Evolutionary conservation across 805 yeast species (phyloP).

Genomic region (Metschnikowia dekortorum): DNA sequence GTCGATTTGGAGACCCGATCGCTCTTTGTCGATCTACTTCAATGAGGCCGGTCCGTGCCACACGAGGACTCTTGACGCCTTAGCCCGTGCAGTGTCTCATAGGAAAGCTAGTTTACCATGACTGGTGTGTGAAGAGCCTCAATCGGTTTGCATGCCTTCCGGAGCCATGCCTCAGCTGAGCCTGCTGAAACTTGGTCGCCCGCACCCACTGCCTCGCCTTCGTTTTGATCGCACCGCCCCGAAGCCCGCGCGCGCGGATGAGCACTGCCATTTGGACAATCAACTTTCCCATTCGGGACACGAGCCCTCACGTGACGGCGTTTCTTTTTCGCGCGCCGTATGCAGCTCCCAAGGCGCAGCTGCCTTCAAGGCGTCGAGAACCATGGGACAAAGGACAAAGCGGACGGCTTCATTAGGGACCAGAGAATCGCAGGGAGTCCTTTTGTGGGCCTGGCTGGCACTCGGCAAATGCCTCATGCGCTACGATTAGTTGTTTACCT

Average conservation of each 20-base stretch:
- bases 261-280: not conserved
- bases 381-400: not conserved
- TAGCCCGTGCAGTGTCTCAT: not conserved
- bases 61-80: not conserved
- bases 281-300: conserved; percentile 1
- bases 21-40: not conserved
- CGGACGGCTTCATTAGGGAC: too few relatives aligned
- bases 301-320: conserved; percentile 7
- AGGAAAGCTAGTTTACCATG: too few relatives aligned
- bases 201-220: not conserved
- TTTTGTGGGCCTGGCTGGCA: not conserved
- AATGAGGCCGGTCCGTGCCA: too few relatives aligned
- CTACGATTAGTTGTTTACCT: too few relatives aligned
- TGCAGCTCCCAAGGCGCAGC: conserved; percentile 7
- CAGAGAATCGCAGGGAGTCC: not conserved
- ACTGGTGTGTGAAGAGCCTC: too few relatives aligned
- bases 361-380: not conserved
- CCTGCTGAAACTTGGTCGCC: too few relatives aligned
- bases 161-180: too few relatives aligned
- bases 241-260: not conserved
- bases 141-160: too few relatives aligned
- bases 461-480: too few relatives aligned
- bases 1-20: not conserved
- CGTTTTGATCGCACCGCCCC: not conserved
- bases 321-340: not conserved